These are phyloP conservation scores for Fagopyrum esculentum DNA, from an alignment of 148 eudicot genomes.

Conservation along the genomic window DNA sequence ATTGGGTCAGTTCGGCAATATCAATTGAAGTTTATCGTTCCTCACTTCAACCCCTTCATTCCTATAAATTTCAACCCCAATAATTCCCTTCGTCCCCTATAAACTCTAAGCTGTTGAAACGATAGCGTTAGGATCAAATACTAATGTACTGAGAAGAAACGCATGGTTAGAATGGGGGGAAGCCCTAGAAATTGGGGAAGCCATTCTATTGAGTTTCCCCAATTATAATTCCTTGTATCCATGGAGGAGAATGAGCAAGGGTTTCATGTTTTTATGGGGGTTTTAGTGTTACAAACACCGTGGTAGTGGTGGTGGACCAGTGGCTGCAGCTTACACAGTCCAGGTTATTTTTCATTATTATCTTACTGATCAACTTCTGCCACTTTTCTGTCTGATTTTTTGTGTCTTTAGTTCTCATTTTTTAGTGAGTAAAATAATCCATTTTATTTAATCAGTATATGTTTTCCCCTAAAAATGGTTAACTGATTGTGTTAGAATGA, in stretches of 20 bases:
- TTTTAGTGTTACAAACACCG: not conserved
- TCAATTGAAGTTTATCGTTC: no score
- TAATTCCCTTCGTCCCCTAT: no score
- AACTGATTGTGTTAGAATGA: no score
- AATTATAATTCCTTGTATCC: not conserved
- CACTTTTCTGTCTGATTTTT: slow-evolving; percentile 7
- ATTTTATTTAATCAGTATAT: no score
- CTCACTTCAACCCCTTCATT: no score
- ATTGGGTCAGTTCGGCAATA: no score
- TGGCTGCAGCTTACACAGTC: not conserved
- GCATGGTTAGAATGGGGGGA: not conserved
- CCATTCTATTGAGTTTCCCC: not conserved
- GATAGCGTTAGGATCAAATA: not conserved
- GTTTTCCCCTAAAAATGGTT: no score
- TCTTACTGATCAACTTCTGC: slow-evolving; percentile 1
- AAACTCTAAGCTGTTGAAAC: not conserved
- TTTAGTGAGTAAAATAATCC: not conserved
- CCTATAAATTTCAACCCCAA: no score
- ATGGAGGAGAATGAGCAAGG: not conserved
- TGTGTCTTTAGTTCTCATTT: not conserved
- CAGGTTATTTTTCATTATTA: not conserved
- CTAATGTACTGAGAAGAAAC: not conserved
- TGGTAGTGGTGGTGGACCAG: not conserved
- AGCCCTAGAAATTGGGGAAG: slow-evolving; percentile 10
- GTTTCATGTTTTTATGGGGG: not conserved